A percentile compares a stretch with the other conserved stretches of the same genome.
Evolutionary conservation across 78 protist species (phyloP).

Genomic region (Chrysochromulina tobinii): DNA sequence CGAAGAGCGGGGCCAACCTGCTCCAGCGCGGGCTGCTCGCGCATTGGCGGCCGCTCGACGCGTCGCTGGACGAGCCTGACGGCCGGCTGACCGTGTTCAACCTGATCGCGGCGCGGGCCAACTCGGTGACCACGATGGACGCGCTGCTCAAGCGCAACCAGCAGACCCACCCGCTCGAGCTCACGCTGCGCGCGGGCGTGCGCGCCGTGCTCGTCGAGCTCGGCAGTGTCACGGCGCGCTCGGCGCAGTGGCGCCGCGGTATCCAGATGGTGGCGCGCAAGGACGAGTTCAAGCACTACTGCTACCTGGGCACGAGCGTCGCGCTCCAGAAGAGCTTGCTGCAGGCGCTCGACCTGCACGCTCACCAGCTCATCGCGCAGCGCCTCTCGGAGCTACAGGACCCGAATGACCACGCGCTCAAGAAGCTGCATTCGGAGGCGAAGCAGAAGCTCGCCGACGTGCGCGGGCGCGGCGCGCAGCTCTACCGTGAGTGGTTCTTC

Average conservation of each 20-base stretch:
- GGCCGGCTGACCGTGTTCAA: not conserved
- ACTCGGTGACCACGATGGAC: not conserved
- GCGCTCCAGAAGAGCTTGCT: conserved; percentile 1
- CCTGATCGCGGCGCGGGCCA: not conserved
- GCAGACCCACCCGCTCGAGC: not conserved
- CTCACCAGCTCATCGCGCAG: not conserved
- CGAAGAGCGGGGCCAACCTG: not conserved
- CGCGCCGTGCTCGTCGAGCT: conserved; percentile 18
- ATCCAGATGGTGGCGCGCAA: not conserved
- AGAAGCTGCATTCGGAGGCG: not conserved
- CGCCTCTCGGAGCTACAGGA: too few species aligned
- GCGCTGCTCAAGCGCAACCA: not conserved
- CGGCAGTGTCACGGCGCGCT: not conserved
- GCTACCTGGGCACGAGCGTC: conserved; percentile 5
- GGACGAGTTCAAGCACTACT: not conserved
- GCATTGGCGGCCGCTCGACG: not conserved
- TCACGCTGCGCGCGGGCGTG: conserved; percentile 15
- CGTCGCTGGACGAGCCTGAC: conserved; percentile 2
- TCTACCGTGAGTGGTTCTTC: conserved; percentile 16
- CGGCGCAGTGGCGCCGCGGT: conserved; percentile 13
- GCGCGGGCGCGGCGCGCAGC: not conserved
- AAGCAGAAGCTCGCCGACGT: not conserved
- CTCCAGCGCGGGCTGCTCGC: not conserved
- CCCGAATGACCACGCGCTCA: not conserved
- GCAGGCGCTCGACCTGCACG: conserved; percentile 34